Conservation (phyloP, 208 protist genomes). For the Entamoeba histolytica region DNA sequence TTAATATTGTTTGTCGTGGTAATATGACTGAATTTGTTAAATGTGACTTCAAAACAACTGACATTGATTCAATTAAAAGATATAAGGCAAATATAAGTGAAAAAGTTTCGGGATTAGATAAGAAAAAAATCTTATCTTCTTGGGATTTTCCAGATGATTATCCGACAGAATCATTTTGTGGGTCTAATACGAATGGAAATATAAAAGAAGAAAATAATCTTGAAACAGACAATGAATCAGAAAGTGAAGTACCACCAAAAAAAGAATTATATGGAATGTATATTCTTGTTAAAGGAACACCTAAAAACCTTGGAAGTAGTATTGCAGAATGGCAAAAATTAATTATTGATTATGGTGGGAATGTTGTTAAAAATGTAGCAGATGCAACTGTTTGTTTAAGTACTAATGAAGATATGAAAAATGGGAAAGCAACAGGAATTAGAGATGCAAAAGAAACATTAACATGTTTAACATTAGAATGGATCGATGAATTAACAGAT, state of each 20-base stretch:
- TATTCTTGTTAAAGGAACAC: neutral
- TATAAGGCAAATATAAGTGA: neutral
- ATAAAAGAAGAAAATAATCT: neutral
- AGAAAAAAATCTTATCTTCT: neutral
- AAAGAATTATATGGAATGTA: neutral
- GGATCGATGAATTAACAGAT: neutral
- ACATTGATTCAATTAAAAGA: neutral
- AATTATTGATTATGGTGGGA: neutral
- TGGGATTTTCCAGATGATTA: neutral
- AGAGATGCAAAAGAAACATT: neutral
- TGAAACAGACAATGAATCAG: neutral
- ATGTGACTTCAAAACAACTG: neutral
- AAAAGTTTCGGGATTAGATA: neutral
- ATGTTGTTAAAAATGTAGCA: neutral
- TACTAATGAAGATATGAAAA: neutral
- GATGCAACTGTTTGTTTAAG: neutral
- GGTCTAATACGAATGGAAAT: neutral
- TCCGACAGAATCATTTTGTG: neutral
- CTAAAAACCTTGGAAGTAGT: neutral
- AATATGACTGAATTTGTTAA: neutral
- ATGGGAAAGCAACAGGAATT: neutral
- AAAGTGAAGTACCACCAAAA: neutral
- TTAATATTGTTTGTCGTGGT: neutral
- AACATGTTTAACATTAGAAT: neutral
- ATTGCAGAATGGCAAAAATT: neutral